A percentile compares a stretch with the other conserved stretches of the same genome.
Conservation (phyloP, 345 rosid genomes). For the Raphanus raphanistrum region DNA sequence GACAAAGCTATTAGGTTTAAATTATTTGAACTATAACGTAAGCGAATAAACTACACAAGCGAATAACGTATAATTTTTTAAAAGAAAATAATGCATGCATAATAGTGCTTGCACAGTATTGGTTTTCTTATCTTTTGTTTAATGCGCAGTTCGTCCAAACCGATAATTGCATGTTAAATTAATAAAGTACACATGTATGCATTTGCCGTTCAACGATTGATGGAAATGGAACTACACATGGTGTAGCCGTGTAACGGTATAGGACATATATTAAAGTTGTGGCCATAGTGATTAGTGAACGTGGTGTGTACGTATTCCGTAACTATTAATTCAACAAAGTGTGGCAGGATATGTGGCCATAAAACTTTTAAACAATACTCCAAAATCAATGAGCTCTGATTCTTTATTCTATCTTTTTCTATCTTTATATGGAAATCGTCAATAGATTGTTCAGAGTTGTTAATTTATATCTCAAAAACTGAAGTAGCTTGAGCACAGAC, state of each 20-base stretch:
- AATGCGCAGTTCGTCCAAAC: neutral
- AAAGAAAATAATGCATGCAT: neutral
- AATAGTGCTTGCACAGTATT: neutral
- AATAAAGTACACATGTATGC: neutral
- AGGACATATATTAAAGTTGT: neutral
- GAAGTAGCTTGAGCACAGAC: conserved; percentile 15
- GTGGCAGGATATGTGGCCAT: neutral
- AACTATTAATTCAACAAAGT: neutral
- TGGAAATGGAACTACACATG: neutral
- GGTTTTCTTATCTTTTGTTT: neutral
- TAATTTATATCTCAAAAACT: conserved; percentile 9
- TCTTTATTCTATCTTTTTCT: neutral
- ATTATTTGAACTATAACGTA: neutral
- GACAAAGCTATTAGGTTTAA: neutral
- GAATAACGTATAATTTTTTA: neutral
- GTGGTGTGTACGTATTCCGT: neutral
- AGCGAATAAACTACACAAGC: neutral
- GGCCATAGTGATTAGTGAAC: neutral
- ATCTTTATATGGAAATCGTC: conserved; percentile 1
- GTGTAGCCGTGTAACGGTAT: neutral
- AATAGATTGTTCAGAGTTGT: conserved; percentile 4
- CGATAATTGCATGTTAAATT: neutral
- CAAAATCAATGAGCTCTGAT: neutral
- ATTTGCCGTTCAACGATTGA: neutral
- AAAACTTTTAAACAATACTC: neutral